These are phyloP conservation scores for Telfairia occidentalis DNA, from an alignment of 331 rosid genomes.

Conservation along the genomic window DNA sequence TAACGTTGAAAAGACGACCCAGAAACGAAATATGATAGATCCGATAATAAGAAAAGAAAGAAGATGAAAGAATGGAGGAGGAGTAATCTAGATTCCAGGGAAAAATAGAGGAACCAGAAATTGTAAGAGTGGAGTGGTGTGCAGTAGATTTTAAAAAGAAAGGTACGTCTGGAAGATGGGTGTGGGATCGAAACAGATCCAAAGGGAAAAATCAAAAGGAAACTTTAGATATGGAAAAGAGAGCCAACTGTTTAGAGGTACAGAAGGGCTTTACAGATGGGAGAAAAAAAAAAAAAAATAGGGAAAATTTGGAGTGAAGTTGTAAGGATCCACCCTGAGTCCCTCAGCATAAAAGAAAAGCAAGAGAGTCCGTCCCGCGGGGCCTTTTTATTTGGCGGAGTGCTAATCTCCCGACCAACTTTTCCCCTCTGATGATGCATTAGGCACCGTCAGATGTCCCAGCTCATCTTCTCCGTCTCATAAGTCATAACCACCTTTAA, in stretches of 20 bases:
- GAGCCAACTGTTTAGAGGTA: background rate
- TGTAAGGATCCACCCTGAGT: no score
- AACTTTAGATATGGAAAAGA: background rate
- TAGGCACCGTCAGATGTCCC: background rate
- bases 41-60: background rate
- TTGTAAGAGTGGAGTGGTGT: background rate
- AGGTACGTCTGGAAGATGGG: background rate
- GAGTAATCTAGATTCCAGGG: background rate
- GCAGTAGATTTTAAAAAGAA: background rate
- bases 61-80: background rate
- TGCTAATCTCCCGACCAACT: background rate
- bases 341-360: no score
- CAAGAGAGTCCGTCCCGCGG: background rate
- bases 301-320: background rate
- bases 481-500: no score
- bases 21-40: background rate
- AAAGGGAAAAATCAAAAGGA: slow-evolving; percentile 2
- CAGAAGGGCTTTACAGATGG: background rate
- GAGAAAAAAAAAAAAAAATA: background rate
- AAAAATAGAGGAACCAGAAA: background rate
- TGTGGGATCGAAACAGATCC: background rate
- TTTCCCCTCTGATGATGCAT: background rate
- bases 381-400: background rate
- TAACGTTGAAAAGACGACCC: background rate
- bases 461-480: no score